These are phyloP conservation scores for Pyrenophora graminea DNA, from an alignment of 2,329 filamentous ascomycete species.

Conservation along the genomic window DNA sequence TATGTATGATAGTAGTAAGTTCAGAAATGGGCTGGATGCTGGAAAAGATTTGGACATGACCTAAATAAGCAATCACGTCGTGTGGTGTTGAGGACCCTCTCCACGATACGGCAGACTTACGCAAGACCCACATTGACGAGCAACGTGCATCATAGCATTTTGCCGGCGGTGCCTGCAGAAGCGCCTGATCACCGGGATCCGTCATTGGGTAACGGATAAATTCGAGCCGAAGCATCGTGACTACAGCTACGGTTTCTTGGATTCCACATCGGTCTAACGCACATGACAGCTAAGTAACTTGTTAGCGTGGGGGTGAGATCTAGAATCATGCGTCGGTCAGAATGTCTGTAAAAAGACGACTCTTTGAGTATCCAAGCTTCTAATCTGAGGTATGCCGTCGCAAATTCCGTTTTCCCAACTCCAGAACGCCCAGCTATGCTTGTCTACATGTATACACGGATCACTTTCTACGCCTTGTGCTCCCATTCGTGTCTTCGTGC, in stretches of 20 bases:
- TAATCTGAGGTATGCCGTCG: slow-evolving; percentile 19
- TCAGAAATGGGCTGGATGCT: neutral
- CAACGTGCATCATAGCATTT: slow-evolving; percentile 30
- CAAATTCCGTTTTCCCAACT: slow-evolving; percentile 25
- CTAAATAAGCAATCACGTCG: slow-evolving; percentile 18
- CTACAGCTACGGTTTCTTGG: slow-evolving; percentile 3
- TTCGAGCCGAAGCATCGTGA: slow-evolving; percentile 4
- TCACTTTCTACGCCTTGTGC: slow-evolving; percentile 30
- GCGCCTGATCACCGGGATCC: neutral
- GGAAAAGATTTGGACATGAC: slow-evolving; percentile 9
- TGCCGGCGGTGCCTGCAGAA: slow-evolving; percentile 41
- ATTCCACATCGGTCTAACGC: slow-evolving; percentile 7
- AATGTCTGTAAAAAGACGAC: neutral
- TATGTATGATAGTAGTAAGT: neutral
- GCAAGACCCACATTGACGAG: slow-evolving; percentile 23
- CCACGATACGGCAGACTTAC: slow-evolving; percentile 19
- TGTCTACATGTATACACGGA: slow-evolving; percentile 19
- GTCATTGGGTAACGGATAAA: slow-evolving; percentile 36
- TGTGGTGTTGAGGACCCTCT: slow-evolving; percentile 23
- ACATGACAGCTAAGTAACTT: neutral
- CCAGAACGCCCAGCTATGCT: slow-evolving; percentile 32
- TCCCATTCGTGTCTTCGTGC: slow-evolving; percentile 26
- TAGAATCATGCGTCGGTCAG: neutral
- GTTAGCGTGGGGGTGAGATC: neutral
- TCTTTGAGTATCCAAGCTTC: slow-evolving; percentile 7